These are phyloP conservation scores for Hericium erinaceus DNA, from an alignment of 768 basidiomycete genomes.

Conservation along the genomic window DNA sequence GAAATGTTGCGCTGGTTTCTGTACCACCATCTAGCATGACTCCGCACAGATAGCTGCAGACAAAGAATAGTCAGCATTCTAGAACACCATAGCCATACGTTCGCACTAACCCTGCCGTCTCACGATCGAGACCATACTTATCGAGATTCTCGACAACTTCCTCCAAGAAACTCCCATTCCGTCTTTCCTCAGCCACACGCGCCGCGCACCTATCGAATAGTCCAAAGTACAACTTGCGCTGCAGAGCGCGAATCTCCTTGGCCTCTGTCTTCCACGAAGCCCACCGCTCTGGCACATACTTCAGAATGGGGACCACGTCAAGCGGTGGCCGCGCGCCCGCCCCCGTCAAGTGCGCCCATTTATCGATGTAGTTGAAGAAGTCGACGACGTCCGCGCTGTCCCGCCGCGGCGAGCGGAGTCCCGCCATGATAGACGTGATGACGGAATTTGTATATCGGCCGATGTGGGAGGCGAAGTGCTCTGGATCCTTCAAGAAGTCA, in stretches of 20 bases:
- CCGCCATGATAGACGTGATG: neutral
- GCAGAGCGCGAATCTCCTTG: neutral
- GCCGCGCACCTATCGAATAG: neutral
- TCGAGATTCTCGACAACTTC: slow-evolving; percentile 16
- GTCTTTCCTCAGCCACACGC: neutral
- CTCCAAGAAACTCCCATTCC: slow-evolving; percentile 21
- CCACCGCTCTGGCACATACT: slow-evolving; percentile 24
- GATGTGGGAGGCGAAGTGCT: neutral
- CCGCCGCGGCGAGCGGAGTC: neutral
- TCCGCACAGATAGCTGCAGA: neutral
- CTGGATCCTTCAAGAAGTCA: slow-evolving; percentile 19
- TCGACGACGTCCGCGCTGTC: neutral
- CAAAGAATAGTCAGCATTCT: neutral
- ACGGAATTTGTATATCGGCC: neutral
- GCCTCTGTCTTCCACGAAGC: slow-evolving; percentile 23
- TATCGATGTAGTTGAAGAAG: neutral
- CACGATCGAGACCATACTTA: slow-evolving; percentile 17
- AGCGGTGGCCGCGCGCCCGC: slow-evolving; percentile 26
- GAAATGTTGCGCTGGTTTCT: neutral
- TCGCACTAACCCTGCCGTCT: slow-evolving; percentile 14
- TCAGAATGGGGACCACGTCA: slow-evolving; percentile 24
- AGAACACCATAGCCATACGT: neutral
- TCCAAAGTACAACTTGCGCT: neutral
- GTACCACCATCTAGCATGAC: neutral
- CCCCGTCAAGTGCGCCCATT: slow-evolving; percentile 11